Evolutionary conservation across 2,329 filamentous ascomycete species (phyloP), one percentile per base, ranked within the genome.

Genomic region (Metarhizium sp.): DNA sequence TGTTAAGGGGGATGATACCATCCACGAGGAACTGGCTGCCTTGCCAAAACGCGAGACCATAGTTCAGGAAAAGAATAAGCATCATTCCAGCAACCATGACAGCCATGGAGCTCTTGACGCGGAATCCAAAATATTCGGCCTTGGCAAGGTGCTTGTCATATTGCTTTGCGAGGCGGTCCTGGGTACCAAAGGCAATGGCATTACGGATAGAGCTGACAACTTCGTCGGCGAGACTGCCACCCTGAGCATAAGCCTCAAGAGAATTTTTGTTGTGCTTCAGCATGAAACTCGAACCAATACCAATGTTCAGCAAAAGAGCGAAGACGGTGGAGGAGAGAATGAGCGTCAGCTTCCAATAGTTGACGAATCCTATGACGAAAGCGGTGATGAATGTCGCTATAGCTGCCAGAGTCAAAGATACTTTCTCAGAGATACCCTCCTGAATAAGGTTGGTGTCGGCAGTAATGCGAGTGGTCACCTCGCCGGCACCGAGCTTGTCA

Each of bases 161-260:
- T 69, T 92, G 87, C 59, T 80, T 80, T 11, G 92, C 90, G n/a
- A 97, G 80, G 60, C 92, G 91, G 55, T 92, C 88, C 70, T 97
- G 92, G 0, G 92, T 96, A 47, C 90, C 90, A 65, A 96, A 99
- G 34, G 94, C 94, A 7, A 90, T 85, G 6, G 92, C 88, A 66
- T 95, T 97, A 59, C 94, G 85, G 62, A 97, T 87, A 1, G 92
- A 96, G 69, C 90, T 92, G 64, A 99, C 81, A 54, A 96, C 92
- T 72, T 99, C 94, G 66, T 97, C 94, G 4, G 90, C 92, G 13
- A 97, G 81, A 2, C 87, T 92, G 55, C 92, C 92, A 60, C 92
- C 92, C 51, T 84, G 77, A 30, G 90, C 92, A 64, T 95, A 96
- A 0, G 90, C 83, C 53, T 86, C 78, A 51, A 96, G 77, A 2